Conservation (phyloP, 2,329 filamentous ascomycete genomes). For the Pseudocercospora crystallina region DNA sequence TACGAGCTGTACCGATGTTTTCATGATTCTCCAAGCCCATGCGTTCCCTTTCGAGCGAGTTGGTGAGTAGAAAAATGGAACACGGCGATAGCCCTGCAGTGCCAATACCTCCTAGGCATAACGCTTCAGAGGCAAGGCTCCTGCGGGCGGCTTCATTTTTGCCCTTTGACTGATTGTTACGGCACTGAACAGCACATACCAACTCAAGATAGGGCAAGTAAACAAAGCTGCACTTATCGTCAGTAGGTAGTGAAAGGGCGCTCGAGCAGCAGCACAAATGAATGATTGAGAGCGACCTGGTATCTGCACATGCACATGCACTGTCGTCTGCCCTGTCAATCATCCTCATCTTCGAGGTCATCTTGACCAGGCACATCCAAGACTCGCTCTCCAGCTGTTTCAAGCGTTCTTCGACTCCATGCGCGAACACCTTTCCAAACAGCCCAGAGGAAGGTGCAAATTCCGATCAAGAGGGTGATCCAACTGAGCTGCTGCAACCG, state of each 20-base stretch:
- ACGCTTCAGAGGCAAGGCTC: slow-evolving; percentile 22
- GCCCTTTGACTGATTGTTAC: slow-evolving; percentile 97
- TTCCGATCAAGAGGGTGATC: slow-evolving; percentile 75
- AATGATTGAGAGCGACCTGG: background rate
- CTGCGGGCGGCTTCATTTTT: slow-evolving; percentile 60
- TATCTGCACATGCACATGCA: background rate
- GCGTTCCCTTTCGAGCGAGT: slow-evolving; percentile 8
- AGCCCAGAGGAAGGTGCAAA: slow-evolving; percentile 76
- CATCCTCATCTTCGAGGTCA: slow-evolving; percentile 52
- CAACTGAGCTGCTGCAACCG: slow-evolving; percentile 77
- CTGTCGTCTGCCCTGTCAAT: slow-evolving; percentile 15
- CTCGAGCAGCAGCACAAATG: background rate
- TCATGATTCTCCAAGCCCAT: slow-evolving; percentile 1
- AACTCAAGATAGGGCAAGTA: slow-evolving; percentile 90
- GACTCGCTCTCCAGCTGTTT: slow-evolving; percentile 75
- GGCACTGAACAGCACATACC: slow-evolving; percentile 75
- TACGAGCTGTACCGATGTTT: slow-evolving; percentile 4
- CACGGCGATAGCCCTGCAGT: slow-evolving; percentile 16
- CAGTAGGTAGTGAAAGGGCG: background rate
- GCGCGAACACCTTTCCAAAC: slow-evolving; percentile 79
- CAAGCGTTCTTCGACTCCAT: slow-evolving; percentile 70
- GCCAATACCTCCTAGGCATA: slow-evolving; percentile 19
- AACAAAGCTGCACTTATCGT: slow-evolving; percentile 1
- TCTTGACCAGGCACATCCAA: slow-evolving; percentile 74
- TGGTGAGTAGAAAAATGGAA: background rate